These are phyloP conservation scores for Lachancea sp. DNA, from an alignment of 805 yeast species.

Conservation along the genomic window DNA sequence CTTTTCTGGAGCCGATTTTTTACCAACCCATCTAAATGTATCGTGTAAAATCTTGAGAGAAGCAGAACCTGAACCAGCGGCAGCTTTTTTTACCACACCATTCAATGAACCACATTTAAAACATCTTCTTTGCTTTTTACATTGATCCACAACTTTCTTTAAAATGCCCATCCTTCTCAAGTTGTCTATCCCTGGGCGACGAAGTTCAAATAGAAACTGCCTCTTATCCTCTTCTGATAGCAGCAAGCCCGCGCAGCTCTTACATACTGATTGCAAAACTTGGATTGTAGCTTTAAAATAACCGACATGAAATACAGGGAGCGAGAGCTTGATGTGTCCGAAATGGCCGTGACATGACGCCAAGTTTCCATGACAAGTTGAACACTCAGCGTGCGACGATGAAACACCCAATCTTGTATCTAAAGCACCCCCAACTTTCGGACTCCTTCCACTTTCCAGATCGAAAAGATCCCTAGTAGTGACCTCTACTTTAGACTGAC, in stretches of 20 bases:
- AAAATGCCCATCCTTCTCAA: slow-evolving; percentile 84
- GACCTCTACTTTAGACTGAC: slow-evolving; percentile 92
- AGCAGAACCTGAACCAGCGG: slow-evolving; percentile 85
- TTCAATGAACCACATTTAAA: slow-evolving; percentile 79
- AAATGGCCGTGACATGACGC: slow-evolving; percentile 98
- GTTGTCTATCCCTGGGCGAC: slow-evolving; percentile 85
- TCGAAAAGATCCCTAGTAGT: slow-evolving; percentile 88
- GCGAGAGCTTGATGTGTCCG: slow-evolving; percentile 86
- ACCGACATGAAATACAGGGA: slow-evolving; percentile 97
- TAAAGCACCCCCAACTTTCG: slow-evolving; percentile 78
- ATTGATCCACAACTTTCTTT: slow-evolving; percentile 80
- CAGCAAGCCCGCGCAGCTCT: slow-evolving; percentile 73
- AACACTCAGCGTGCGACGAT: slow-evolving; percentile 75
- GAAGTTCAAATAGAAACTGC: slow-evolving; percentile 65
- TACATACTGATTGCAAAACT: slow-evolving; percentile 86
- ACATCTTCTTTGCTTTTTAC: slow-evolving; percentile 92
- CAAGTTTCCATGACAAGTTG: slow-evolving; percentile 84
- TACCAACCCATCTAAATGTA: slow-evolving; percentile 92
- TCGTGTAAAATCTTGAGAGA: slow-evolving; percentile 94
- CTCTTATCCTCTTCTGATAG: slow-evolving; percentile 68
- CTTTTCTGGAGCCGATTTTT: slow-evolving; percentile 79
- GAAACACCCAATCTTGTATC: slow-evolving; percentile 94
- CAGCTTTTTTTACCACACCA: slow-evolving; percentile 96
- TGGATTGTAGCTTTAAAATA: slow-evolving; percentile 87
- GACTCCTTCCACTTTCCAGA: slow-evolving; percentile 79